Evolutionary conservation across 2,329 filamentous ascomycete species (phyloP).

Genomic region (Aspergillus novofumigatus): DNA sequence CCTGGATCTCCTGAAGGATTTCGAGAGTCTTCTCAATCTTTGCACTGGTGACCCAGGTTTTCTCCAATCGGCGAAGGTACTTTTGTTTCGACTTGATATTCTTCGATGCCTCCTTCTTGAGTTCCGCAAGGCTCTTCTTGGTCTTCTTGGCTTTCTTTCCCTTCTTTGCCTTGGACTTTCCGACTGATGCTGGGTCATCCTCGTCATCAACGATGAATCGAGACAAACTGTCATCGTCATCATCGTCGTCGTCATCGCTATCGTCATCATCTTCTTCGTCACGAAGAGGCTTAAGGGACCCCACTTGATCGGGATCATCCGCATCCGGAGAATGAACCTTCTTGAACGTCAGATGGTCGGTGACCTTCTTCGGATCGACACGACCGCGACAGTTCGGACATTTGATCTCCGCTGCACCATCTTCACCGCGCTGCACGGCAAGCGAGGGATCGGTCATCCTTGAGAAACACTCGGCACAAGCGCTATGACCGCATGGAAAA

Average conservation of each 20-base stretch:
- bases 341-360: slow-evolving; percentile 70
- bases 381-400: slow-evolving; percentile 73
- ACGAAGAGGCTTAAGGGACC: neutral
- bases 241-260: slow-evolving; percentile 28
- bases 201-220: slow-evolving; percentile 19
- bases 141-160: slow-evolving; percentile 42
- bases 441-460: slow-evolving; percentile 61
- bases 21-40: slow-evolving; percentile 69
- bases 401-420: slow-evolving; percentile 50
- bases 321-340: slow-evolving; percentile 63
- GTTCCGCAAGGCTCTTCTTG: slow-evolving; percentile 34
- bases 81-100: slow-evolving; percentile 62
- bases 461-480: slow-evolving; percentile 72
- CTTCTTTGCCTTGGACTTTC: slow-evolving; percentile 38
- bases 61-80: slow-evolving; percentile 66
- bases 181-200: slow-evolving; percentile 44
- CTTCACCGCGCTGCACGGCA: slow-evolving; percentile 57
- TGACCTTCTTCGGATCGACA: slow-evolving; percentile 65
- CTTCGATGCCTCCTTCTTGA: slow-evolving; percentile 49
- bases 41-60: slow-evolving; percentile 68
- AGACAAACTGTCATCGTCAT: slow-evolving; percentile 26
- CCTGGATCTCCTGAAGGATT: slow-evolving; percentile 52
- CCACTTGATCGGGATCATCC: slow-evolving; percentile 22
- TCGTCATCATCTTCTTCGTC: slow-evolving; percentile 28
- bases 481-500: slow-evolving; percentile 77